Percentiles rank a stretch among this genome's conserved stretches.
Conservation (phyloP, 2,329 filamentous ascomycete genomes). For the Paraconiothyrium brasiliense region DNA sequence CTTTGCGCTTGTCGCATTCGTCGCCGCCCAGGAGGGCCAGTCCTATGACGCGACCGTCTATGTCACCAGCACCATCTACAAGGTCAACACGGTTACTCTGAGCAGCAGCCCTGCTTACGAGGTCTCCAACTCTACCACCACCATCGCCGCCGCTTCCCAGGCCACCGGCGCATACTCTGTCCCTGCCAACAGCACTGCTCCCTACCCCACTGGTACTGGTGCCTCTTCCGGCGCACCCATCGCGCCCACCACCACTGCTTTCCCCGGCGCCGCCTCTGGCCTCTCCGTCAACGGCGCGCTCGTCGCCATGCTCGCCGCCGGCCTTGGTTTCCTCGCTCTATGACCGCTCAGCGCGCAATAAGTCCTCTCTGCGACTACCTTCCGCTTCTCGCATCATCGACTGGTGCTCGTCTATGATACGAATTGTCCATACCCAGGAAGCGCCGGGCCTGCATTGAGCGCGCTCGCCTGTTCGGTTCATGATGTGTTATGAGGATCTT, state of each 20-base stretch:
- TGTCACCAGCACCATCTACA: constrained; percentile 49
- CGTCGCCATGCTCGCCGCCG: constrained; percentile 42
- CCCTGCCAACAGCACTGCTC: constrained; percentile 32
- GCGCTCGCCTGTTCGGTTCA: constrained; percentile 22
- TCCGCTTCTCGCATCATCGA: constrained; percentile 41
- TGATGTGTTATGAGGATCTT: constrained; percentile 35
- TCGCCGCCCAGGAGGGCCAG: constrained; percentile 35
- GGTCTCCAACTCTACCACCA: constrained; percentile 45
- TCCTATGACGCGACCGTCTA: constrained; percentile 49
- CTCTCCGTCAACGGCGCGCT: constrained; percentile 42
- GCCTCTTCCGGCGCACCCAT: constrained; percentile 12
- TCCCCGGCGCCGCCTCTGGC: constrained; percentile 46
- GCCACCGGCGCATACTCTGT: constrained; percentile 25
- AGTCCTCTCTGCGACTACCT: constrained; percentile 16
- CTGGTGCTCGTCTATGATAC: constrained; percentile 44
- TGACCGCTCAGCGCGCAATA: constrained; percentile 32
- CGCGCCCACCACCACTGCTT: constrained; percentile 24
- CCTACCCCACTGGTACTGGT: constrained; percentile 22
- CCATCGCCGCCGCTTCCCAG: constrained; percentile 35
- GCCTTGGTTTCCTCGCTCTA: constrained; percentile 47
- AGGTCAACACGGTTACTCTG: constrained; percentile 50
- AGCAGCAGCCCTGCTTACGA: constrained; percentile 39
- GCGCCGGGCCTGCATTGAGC: constrained; percentile 28
- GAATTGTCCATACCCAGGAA: constrained; percentile 24
- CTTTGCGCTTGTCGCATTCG: constrained; percentile 45